Base-by-base conservation (phyloP, 257 asterid species). In the Osmanthus fragrans region DNA sequence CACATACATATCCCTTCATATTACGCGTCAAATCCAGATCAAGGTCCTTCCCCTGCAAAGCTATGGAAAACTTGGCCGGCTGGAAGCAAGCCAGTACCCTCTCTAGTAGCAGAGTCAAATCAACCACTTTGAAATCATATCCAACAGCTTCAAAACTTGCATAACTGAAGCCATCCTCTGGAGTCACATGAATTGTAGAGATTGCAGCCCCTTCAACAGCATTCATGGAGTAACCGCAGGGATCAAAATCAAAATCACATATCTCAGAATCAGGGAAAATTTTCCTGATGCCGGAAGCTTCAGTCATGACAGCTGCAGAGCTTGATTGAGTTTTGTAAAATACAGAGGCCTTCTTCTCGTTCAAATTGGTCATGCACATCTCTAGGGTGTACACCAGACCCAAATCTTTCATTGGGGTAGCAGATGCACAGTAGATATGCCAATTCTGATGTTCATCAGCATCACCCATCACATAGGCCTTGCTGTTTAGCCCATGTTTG, bases 151-250 rank as follows among this genome's bases (percentile, higher is more conserved):
- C 98, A 45, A 93, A 91, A 37, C 98, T 93, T 5, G 97, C 96
- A 47, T 93, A 93, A 83, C 96, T 93, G 88, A 93, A 93, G 6
- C 96, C 97, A 77, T 93, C 97, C 74, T 93, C 96, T 0, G 96
- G 97, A 0, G 97, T 93, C 42, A 91, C 87, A 1, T 91, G 97
- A 60, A 91, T 93, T 0, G 92, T 91, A 1, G 97, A 91, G 13
- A 93, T 69, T 7, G 94, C 93, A 0, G 75, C 79, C 2, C 91
- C 91, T 76, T 93, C 96, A 0, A 90, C 82, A 0, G 96, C 86
- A 34, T 93, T 93, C 97, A 93, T 93, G 9, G 97, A 93, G 86
- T 93, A 93, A 4, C 98, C 98, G 51, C 98, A 91, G 0, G 96
- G 98, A 2, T 93, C 96, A 2, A 93, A 91, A 5, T 93, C 96